phyloP scores from a whole-genome alignment of 2,329 filamentous ascomycete genomes.

The Sphaerulina populicola region DNA sequence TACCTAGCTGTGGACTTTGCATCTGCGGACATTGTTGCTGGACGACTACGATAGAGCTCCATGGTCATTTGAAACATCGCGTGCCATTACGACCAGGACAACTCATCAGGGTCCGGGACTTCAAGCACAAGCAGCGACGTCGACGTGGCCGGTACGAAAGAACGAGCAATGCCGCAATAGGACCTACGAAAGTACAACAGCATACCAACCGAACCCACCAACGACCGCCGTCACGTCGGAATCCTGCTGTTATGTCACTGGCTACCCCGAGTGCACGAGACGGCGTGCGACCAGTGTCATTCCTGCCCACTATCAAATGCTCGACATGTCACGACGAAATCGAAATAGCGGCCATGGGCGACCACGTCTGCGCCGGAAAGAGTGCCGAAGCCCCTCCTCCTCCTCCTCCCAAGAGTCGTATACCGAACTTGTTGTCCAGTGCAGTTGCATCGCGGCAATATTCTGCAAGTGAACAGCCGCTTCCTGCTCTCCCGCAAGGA shows the following conservation, averaged over 20 bases:
- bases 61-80: neutral
- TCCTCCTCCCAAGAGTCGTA: slow-evolving; percentile 13
- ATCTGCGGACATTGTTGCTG: neutral
- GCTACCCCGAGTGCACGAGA: slow-evolving; percentile 23
- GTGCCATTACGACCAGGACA: neutral
- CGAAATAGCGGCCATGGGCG: slow-evolving; percentile 76
- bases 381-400: slow-evolving; percentile 1
- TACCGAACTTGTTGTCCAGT: slow-evolving; percentile 22
- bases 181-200: neutral
- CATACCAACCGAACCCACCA: neutral
- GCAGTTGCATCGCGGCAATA: slow-evolving; percentile 24
- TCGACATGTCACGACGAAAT: slow-evolving; percentile 70
- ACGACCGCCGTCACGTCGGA: neutral
- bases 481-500: slow-evolving; percentile 1
- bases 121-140: neutral
- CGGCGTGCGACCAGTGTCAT: slow-evolving; percentile 53
- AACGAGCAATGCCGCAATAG: slow-evolving; percentile 3
- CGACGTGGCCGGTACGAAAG: neutral
- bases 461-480: slow-evolving; percentile 12
- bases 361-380: slow-evolving; percentile 57
- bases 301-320: slow-evolving; percentile 80
- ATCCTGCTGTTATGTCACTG: slow-evolving; percentile 23
- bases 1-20: neutral
- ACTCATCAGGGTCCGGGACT: neutral
- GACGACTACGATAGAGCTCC: neutral